These are phyloP conservation scores for Solanum ahanhuiri DNA, from an alignment of 257 asterid species.

Conservation along the genomic window DNA sequence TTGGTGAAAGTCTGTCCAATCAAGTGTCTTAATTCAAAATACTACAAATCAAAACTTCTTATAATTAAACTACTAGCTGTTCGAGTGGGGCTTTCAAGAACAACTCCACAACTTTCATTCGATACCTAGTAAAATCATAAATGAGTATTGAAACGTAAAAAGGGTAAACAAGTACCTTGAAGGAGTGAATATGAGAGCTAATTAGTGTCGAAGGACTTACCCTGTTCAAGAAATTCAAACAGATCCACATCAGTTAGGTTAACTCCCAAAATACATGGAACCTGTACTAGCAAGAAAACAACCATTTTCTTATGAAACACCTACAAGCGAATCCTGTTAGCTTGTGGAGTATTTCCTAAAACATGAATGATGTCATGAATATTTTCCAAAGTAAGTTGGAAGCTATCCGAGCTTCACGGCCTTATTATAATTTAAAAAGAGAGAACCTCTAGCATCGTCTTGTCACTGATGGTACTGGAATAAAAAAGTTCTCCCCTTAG, in stretches of 20 bases:
- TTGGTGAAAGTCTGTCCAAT: background rate
- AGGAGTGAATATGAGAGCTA: background rate
- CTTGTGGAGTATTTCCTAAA: too few species aligned
- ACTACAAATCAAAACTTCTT: background rate
- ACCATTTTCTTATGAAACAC: too few species aligned
- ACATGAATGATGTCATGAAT: background rate
- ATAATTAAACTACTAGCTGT: background rate
- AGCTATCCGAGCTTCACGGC: background rate
- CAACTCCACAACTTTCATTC: background rate
- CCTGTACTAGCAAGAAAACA: too few species aligned
- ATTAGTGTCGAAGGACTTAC: slow-evolving; percentile 19
- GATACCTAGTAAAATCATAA: background rate
- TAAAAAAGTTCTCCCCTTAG: background rate
- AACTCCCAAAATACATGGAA: too few species aligned
- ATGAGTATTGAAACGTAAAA: background rate
- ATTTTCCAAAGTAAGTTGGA: background rate
- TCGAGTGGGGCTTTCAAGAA: background rate
- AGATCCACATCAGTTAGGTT: too few species aligned
- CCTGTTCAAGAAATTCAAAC: slow-evolving; percentile 97
- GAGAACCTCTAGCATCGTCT: background rate
- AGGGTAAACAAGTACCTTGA: slow-evolving; percentile 25
- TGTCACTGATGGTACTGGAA: background rate
- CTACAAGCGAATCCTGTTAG: too few species aligned
- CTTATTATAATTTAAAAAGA: background rate
- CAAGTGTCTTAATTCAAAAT: background rate